Percentiles rank a stretch among this genome's conserved stretches.
Evolutionary conservation across 176 grass and related monocot species (phyloP).

Genomic region (Dactylis glomerata): DNA sequence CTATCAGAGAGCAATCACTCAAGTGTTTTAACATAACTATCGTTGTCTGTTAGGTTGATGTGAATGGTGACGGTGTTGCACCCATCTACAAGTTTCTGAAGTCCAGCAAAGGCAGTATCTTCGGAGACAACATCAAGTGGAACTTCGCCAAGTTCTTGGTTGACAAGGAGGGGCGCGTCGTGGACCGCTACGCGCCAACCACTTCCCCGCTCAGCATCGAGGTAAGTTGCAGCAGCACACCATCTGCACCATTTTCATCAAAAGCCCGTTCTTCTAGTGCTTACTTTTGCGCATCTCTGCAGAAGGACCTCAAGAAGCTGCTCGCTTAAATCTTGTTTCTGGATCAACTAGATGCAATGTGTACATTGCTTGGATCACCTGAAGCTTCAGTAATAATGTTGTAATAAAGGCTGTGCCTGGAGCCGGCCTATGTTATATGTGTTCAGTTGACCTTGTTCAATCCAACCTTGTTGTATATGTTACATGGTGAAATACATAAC

Average conservation of each 20-base stretch:
- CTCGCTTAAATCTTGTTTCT: conserved; percentile 33
- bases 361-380: conserved; percentile 22
- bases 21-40: background rate
- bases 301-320: conserved; percentile 89
- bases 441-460: background rate
- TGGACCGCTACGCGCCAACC: conserved; percentile 84
- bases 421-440: conserved; percentile 13
- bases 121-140: conserved; percentile 81
- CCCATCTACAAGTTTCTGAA: conserved; percentile 88
- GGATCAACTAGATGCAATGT: background rate
- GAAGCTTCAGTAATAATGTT: conserved; percentile 12
- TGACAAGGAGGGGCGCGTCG: conserved; percentile 72
- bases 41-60: conserved; percentile 56
- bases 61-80: conserved; percentile 72
- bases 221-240: conserved; percentile 29
- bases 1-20: background rate
- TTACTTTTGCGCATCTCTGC: conserved; percentile 26
- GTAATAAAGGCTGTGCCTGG: conserved; percentile 29
- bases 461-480: background rate
- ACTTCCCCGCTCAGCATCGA: conserved; percentile 85
- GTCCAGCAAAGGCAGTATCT: conserved; percentile 72
- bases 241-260: background rate
- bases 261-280: background rate
- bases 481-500: background rate
- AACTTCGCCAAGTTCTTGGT: conserved; percentile 95